Percentiles rank a stretch among this genome's conserved stretches.
phyloP scores from a whole-genome alignment of 1,284 basidiomycete species.

The Ceratobasidium theobromae region DNA sequence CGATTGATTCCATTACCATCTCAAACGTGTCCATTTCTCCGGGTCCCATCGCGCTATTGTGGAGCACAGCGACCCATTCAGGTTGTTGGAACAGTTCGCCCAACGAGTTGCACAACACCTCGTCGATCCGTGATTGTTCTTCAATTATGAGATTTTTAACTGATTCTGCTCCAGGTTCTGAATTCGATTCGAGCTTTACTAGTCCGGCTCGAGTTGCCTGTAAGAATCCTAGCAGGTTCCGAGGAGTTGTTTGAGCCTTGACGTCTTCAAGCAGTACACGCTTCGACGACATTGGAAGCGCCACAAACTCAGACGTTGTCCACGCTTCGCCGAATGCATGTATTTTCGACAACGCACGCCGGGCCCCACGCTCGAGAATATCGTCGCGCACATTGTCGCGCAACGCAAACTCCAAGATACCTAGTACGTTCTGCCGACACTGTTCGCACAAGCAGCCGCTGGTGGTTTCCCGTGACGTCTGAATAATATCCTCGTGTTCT shows the following conservation, averaged over 20 bases:
- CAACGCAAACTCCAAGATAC: conserved; percentile 78
- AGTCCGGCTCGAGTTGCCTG: conserved; percentile 66
- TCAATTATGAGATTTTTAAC: conserved; percentile 63
- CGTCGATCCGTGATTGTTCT: conserved; percentile 61
- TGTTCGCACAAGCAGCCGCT: conserved; percentile 79
- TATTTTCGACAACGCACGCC: conserved; percentile 71
- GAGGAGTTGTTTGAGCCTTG: conserved; percentile 60
- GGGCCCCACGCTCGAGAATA: conserved; percentile 67
- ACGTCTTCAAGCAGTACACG: conserved; percentile 72
- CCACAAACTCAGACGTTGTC: conserved; percentile 72
- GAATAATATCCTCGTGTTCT: conserved; percentile 69
- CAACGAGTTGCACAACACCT: conserved; percentile 57
- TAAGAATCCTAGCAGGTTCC: conserved; percentile 66
- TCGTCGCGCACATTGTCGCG: conserved; percentile 72
- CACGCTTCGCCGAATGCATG: conserved; percentile 79
- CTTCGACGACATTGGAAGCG: conserved; percentile 63
- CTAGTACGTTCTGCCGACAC: conserved; percentile 72
- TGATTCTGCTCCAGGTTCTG: conserved; percentile 49
- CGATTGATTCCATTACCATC: conserved; percentile 64
- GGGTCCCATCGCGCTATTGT: conserved; percentile 66
- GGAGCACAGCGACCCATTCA: conserved; percentile 73
- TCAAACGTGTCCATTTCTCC: conserved; percentile 72
- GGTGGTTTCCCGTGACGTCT: conserved; percentile 70
- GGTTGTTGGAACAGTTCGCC: conserved; percentile 63
- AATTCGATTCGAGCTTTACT: conserved; percentile 41